Conservation (phyloP, 129 eudicot genomes). For the Saposhnikovia divaricata region DNA sequence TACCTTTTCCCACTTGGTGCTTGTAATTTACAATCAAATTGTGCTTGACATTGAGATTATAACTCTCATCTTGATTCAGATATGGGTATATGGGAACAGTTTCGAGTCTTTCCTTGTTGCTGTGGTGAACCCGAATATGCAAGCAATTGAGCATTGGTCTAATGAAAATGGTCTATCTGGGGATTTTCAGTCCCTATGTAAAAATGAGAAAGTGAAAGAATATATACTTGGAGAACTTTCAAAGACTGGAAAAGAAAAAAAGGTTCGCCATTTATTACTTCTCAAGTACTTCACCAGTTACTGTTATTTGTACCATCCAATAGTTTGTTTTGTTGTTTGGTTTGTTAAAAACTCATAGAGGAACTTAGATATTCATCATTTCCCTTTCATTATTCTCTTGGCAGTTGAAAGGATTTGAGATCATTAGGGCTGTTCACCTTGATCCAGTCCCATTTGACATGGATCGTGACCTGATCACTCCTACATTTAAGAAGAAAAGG, state of each 20-base stretch:
- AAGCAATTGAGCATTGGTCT: conserved; percentile 73
- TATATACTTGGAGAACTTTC: conserved; percentile 57
- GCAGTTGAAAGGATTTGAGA: conserved; percentile 89
- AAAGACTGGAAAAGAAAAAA: conserved; percentile 64
- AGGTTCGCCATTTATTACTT: conserved; percentile 32
- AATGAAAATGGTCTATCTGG: conserved; percentile 41
- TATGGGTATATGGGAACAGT: conserved; percentile 90
- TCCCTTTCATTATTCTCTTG: not conserved
- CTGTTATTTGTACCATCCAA: not conserved
- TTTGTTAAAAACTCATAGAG: not conserved
- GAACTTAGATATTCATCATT: not conserved
- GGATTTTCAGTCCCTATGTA: conserved; percentile 58
- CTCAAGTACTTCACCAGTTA: not conserved
- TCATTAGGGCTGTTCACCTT: conserved; percentile 67
- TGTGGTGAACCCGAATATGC: conserved; percentile 65
- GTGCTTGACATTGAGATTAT: not conserved
- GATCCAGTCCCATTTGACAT: conserved; percentile 85
- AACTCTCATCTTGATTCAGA: conserved; percentile 27
- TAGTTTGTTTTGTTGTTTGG: not conserved
- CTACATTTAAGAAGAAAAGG: conserved; percentile 78
- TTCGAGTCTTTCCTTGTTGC: conserved; percentile 82
- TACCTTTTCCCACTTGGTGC: not conserved
- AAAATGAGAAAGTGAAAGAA: conserved; percentile 50
- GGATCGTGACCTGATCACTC: conserved; percentile 87
- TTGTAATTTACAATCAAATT: not conserved